Evolutionary conservation across 1,284 basidiomycete species (phyloP), one percentile per base, ranked within the genome.

Genomic region (Phlebopus sp.): DNA sequence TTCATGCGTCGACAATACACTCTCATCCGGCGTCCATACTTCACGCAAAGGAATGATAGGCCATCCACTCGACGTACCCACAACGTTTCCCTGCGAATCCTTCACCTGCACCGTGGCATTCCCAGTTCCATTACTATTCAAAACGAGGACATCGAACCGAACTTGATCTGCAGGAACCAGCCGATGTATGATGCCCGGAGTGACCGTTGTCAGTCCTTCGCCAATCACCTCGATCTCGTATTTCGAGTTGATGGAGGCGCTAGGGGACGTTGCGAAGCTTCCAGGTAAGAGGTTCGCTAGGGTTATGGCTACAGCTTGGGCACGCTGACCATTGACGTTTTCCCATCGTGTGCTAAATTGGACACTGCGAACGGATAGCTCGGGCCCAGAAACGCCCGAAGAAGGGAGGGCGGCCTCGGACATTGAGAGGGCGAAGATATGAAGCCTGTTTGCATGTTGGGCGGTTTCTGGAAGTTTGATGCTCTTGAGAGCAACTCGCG

Each of bases 331-430:
- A 17, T 59, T 37, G 19, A 74, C 57, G 2, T 61, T 55, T 19
- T 75, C 71, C 74, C 75, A 78, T 11, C 72, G 64, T 1, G 67
- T 69, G 4, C 70, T 71, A 46, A 76, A 76, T 5, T 68, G 65
- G 0, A 67, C 69, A 5, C 61, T 59, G 29, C 70, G 69, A 36
- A 78, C 53, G 4, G 71, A 64, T 15, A 75, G 61, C 2, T 57
- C 58, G 0, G 69, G 69, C 2, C 49, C 49, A 10, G 19, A 54
- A 10, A 18, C 51, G 30, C 42, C 5, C 39, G 39, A 7, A 23
- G 55, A n/a, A 2, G 57, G 48, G 2, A 50, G n/a, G 2, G 51
- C 45, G 1, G 71, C 70, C 2, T 70, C 67, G 0, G 74, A 66
- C 30, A 75, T 52, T 0, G 74, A 69, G 38, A 79, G 59, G 0